A percentile compares a stretch with the other conserved stretches of the same genome.
These are phyloP conservation scores for Echites panduratus DNA, from an alignment of 257 asterid species.

Conservation along the genomic window DNA sequence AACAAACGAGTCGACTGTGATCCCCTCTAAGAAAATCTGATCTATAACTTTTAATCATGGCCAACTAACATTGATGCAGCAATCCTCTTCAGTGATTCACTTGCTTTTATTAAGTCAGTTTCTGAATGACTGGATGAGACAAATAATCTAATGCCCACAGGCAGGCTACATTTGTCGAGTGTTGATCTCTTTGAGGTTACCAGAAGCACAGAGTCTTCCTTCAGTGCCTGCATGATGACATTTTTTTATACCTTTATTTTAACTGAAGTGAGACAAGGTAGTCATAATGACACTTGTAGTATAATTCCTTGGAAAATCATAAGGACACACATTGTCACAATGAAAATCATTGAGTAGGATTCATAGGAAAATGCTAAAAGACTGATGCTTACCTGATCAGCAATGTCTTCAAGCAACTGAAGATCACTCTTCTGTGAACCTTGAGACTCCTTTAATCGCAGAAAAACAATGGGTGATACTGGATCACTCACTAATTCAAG, in stretches of 20 bases:
- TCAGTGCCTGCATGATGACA: slow-evolving; percentile 50
- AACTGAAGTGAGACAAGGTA: not conserved
- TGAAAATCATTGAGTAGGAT: not conserved
- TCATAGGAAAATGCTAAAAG: not conserved
- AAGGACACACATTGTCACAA: too few relatives aligned
- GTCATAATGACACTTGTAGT: not conserved
- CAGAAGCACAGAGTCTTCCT: slow-evolving; percentile 59
- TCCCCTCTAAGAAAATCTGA: not conserved
- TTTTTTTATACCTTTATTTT: not conserved
- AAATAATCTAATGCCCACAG: slow-evolving; percentile 62
- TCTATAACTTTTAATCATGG: slow-evolving; percentile 19
- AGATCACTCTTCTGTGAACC: slow-evolving; percentile 68
- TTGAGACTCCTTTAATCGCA: slow-evolving; percentile 48
- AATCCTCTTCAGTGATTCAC: slow-evolving; percentile 55
- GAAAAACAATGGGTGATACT: slow-evolving; percentile 65
- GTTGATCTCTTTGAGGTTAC: slow-evolving; percentile 67
- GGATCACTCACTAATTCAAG: slow-evolving; percentile 63
- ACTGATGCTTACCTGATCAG: slow-evolving; percentile 40
- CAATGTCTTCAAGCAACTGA: slow-evolving; percentile 61
- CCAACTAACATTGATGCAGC: slow-evolving; percentile 33
- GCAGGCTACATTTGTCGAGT: slow-evolving; percentile 76
- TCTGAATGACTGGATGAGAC: slow-evolving; percentile 80
- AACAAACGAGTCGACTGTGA: not conserved
- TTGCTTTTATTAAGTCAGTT: slow-evolving; percentile 58
- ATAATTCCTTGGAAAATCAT: not conserved